Evolutionary conservation across 352 stramenopile species (phyloP).

Genomic region (Elongisporangium senticosum): DNA sequence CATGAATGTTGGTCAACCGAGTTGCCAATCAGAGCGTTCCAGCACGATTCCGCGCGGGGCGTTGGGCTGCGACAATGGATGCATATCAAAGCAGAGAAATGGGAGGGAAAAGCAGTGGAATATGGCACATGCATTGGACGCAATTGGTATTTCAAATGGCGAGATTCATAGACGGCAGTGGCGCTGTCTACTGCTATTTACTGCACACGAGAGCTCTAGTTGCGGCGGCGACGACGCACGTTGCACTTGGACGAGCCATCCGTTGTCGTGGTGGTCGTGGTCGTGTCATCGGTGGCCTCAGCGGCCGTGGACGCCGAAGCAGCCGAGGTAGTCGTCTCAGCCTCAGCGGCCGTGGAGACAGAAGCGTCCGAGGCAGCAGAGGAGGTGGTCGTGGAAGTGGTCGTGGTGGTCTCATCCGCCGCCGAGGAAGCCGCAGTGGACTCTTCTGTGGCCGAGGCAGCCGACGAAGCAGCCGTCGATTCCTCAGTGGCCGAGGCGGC

Average conservation of each 20-base stretch:
- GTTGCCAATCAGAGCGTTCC: not conserved
- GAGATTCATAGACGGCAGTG: not conserved
- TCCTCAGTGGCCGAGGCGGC: not conserved
- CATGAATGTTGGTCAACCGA: not conserved
- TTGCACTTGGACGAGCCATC: not conserved
- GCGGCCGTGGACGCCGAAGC: no score
- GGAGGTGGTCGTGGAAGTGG: not conserved
- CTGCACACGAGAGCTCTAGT: not conserved
- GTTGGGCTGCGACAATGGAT: no score
- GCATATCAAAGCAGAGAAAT: no score
- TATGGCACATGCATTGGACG: not conserved
- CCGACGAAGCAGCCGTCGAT: not conserved
- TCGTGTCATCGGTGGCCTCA: no score
- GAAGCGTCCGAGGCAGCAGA: not conserved
- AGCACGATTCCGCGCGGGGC: not conserved
- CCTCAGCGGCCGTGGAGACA: constrained; percentile 1
- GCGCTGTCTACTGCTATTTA: not conserved
- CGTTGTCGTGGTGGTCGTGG: no score
- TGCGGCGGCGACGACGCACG: not conserved
- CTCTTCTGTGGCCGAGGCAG: not conserved
- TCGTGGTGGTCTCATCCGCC: not conserved
- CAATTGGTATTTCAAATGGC: not conserved
- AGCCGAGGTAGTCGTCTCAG: not conserved
- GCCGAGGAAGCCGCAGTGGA: not conserved
- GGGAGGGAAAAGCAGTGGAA: not conserved